Evolutionary conservation across 1,139 yeast genomes (phyloP).

Genomic region (Pneumocystis murina): DNA sequence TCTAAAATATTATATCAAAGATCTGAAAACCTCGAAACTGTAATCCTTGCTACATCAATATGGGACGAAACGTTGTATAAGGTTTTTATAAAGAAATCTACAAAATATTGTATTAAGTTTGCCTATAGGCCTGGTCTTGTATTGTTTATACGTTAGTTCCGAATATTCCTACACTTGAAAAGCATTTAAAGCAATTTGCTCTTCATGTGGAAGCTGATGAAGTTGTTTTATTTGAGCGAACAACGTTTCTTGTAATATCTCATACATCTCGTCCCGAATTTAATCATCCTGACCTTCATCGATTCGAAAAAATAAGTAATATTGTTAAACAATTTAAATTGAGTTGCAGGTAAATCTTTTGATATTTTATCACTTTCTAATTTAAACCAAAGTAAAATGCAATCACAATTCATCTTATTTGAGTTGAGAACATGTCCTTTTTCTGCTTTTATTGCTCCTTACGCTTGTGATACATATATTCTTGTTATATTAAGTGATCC

Average conservation of each 20-base stretch:
- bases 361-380: background rate
- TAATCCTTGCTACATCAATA: constrained; percentile 85
- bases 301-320: constrained; percentile 87
- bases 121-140: constrained; percentile 80
- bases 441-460: constrained; percentile 52
- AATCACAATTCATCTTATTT: constrained; percentile 68
- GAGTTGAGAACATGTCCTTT: constrained; percentile 61
- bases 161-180: constrained; percentile 68
- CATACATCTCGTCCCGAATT: constrained; percentile 27
- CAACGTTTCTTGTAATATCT: constrained; percentile 83
- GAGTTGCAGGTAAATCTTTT: constrained; percentile 34
- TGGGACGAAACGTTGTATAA: constrained; percentile 89
- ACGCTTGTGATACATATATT: constrained; percentile 60
- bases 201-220: constrained; percentile 72
- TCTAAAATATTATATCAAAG: constrained; percentile 26
- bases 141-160: constrained; percentile 92
- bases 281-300: constrained; percentile 53
- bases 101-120: background rate
- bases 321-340: constrained; percentile 91
- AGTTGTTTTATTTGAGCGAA: constrained; percentile 79
- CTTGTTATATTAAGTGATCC: constrained; percentile 42
- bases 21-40: constrained; percentile 67
- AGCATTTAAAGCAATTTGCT: constrained; percentile 60
- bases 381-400: constrained; percentile 39
- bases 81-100: background rate